Percentiles rank a stretch among this genome's conserved stretches.
These are phyloP conservation scores for Cymbopogon citratus DNA, from an alignment of 176 grass and related monocot genomes.

Conservation along the genomic window DNA sequence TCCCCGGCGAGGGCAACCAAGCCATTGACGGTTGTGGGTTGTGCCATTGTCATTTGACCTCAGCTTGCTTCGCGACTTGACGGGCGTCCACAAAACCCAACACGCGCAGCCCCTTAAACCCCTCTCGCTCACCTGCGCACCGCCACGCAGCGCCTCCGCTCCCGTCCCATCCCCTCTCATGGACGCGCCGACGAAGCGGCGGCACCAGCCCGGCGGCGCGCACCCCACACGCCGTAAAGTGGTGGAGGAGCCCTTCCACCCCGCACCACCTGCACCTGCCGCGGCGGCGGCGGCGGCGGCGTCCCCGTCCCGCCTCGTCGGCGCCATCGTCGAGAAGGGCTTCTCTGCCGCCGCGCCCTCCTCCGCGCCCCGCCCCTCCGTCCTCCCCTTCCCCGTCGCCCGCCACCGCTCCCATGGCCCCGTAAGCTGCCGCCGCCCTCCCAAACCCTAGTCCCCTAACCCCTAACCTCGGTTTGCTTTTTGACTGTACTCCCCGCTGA, in stretches of 20 bases:
- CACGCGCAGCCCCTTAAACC: neutral
- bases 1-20: too few species aligned
- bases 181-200: conserved; percentile 31
- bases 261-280: neutral
- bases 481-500: conserved; percentile 9
- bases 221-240: conserved; percentile 32
- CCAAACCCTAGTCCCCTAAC: conserved; percentile 25
- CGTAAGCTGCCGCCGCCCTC: conserved; percentile 12
- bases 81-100: too few species aligned
- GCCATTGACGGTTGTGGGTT: too few species aligned
- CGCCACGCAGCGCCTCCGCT: too few species aligned
- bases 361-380: conserved; percentile 46
- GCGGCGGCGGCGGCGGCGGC: conserved; percentile 29
- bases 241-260: conserved; percentile 37
- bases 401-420: conserved; percentile 93
- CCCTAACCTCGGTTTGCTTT: neutral
- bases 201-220: conserved; percentile 18
- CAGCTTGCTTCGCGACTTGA: too few species aligned
- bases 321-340: conserved; percentile 89
- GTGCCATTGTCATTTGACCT: too few species aligned
- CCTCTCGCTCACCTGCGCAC: conserved; percentile 2
- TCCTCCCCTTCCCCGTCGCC: conserved; percentile 83
- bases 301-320: conserved; percentile 48
- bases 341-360: conserved; percentile 48
- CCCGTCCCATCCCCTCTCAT: neutral